phyloP scores from a whole-genome alignment of 768 basidiomycete genomes.

The Boletus bicolor region DNA sequence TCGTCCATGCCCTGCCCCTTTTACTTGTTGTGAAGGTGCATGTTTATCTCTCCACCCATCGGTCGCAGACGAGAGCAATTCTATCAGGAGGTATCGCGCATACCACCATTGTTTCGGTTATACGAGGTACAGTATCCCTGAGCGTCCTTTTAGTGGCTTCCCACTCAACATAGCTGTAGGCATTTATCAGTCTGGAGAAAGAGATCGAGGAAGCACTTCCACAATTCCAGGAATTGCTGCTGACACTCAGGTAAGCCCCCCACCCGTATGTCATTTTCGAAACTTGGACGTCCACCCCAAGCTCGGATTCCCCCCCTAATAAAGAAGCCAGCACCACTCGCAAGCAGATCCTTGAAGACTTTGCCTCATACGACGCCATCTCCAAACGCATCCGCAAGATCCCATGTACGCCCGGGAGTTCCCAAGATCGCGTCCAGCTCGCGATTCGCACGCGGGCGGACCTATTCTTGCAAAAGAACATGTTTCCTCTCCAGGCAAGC shows the following conservation, averaged over 20 bases:
- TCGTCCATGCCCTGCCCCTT: slow-evolving; percentile 17
- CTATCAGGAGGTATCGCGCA: slow-evolving; percentile 53
- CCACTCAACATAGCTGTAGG: slow-evolving; percentile 35
- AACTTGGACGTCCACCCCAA: slow-evolving; percentile 2
- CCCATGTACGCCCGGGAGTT: slow-evolving; percentile 62
- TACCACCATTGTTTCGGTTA: slow-evolving; percentile 63
- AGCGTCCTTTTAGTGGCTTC: background rate
- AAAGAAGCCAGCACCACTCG: slow-evolving; percentile 68
- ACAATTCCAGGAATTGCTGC: slow-evolving; percentile 81
- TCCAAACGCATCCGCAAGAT: slow-evolving; percentile 80
- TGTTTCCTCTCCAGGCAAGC: slow-evolving; percentile 53
- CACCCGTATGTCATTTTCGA: slow-evolving; percentile 9
- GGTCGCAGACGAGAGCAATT: slow-evolving; percentile 72
- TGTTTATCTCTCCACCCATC: background rate
- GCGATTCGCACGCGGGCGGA: slow-evolving; percentile 77
- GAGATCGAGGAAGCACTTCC: slow-evolving; percentile 90
- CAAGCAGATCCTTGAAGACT: slow-evolving; percentile 80
- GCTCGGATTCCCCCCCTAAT: slow-evolving; percentile 50
- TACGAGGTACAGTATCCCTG: slow-evolving; percentile 54
- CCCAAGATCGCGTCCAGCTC: slow-evolving; percentile 80
- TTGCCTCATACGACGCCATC: slow-evolving; percentile 85
- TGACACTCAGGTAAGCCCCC: slow-evolving; percentile 55
- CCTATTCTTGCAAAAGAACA: slow-evolving; percentile 82
- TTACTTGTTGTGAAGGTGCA: background rate
- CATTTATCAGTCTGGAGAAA: slow-evolving; percentile 70